Evolutionary conservation across 768 basidiomycete genomes (phyloP).

Genomic region (Gloeopeniophorella convolvens): DNA sequence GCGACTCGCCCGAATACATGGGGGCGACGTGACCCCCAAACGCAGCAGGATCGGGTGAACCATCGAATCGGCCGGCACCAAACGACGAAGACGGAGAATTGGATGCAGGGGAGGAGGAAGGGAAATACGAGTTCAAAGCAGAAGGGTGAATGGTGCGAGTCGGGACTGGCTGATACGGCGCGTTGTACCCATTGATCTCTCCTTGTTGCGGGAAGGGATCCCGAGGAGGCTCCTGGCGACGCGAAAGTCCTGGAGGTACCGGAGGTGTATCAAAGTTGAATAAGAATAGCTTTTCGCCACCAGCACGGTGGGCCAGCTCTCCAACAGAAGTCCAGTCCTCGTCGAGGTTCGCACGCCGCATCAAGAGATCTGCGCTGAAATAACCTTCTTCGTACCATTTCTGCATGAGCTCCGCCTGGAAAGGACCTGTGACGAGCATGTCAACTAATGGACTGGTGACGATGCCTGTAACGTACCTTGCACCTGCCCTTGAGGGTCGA

Average conservation of each 20-base stretch:
- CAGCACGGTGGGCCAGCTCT: slow-evolving; percentile 47
- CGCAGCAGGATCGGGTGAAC: slow-evolving; percentile 60
- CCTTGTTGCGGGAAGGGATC: slow-evolving; percentile 35
- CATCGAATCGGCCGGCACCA: slow-evolving; percentile 54
- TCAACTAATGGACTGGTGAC: slow-evolving; percentile 1
- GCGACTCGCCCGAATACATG: slow-evolving; percentile 17
- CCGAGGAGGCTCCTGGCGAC: slow-evolving; percentile 44
- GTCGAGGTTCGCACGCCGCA: slow-evolving; percentile 75
- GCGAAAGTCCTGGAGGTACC: slow-evolving; percentile 49
- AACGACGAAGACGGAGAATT: slow-evolving; percentile 73
- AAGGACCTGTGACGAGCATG: slow-evolving; percentile 56
- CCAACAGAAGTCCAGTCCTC: slow-evolving; percentile 60
- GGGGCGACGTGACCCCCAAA: slow-evolving; percentile 44
- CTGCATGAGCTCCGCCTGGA: slow-evolving; percentile 86
- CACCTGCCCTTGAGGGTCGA: slow-evolving; percentile 85
- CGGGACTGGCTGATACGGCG: slow-evolving; percentile 64
- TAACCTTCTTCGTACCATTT: slow-evolving; percentile 92
- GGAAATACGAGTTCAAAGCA: slow-evolving; percentile 59
- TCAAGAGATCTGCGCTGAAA: slow-evolving; percentile 73
- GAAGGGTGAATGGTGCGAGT: slow-evolving; percentile 50
- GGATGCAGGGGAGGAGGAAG: slow-evolving; percentile 47
- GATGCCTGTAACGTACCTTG: slow-evolving; percentile 54
- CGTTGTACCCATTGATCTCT: slow-evolving; percentile 36
- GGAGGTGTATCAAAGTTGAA: slow-evolving; percentile 36
- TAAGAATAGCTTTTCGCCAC: slow-evolving; percentile 57